Percentiles rank a stretch among this genome's conserved stretches.
Evolutionary conservation across 495 filamentous ascomycete species (phyloP).

Genomic region (Lasiosphaeria hispida): DNA sequence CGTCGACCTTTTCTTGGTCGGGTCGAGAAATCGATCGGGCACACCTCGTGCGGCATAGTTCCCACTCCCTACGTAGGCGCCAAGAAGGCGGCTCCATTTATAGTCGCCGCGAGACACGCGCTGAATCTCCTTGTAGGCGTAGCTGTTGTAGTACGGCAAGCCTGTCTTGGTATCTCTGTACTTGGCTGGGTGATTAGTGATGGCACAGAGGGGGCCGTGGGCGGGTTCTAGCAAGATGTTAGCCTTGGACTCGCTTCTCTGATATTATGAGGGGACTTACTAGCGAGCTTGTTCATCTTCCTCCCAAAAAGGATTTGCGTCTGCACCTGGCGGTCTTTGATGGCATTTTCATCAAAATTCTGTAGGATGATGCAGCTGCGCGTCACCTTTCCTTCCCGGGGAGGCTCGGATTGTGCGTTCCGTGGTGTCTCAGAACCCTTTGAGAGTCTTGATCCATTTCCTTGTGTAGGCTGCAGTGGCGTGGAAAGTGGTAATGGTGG

Average conservation of each 20-base stretch:
- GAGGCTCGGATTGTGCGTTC: conserved; percentile 17
- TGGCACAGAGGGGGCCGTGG: conserved; percentile 61
- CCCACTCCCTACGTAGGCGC: conserved; percentile 67
- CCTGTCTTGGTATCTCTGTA: conserved; percentile 77
- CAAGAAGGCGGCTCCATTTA: conserved; percentile 72
- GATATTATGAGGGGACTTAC: conserved; percentile 32
- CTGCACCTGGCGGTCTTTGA: conserved; percentile 55
- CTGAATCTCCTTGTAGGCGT: conserved; percentile 72
- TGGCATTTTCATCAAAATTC: conserved; percentile 53
- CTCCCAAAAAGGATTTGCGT: conserved; percentile 52
- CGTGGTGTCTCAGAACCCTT: conserved; percentile 24
- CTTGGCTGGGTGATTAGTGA: conserved; percentile 73
- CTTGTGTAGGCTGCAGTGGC: conserved; percentile 17
- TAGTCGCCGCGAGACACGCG: conserved; percentile 63
- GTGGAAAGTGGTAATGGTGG: not conserved
- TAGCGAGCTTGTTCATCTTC: conserved; percentile 52
- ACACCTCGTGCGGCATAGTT: conserved; percentile 63
- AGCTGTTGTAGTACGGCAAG: conserved; percentile 69
- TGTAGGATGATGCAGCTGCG: conserved; percentile 56
- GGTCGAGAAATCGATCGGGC: conserved; percentile 61
- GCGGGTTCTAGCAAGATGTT: conserved; percentile 41
- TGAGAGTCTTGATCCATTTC: conserved; percentile 10
- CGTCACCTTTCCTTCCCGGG: conserved; percentile 37
- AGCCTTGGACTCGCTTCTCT: not conserved
- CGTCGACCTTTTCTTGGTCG: conserved; percentile 28